Percentiles rank a stretch among this genome's conserved stretches.
Evolutionary conservation across 768 basidiomycete genomes (phyloP).

Genomic region (Leccinum boreale): DNA sequence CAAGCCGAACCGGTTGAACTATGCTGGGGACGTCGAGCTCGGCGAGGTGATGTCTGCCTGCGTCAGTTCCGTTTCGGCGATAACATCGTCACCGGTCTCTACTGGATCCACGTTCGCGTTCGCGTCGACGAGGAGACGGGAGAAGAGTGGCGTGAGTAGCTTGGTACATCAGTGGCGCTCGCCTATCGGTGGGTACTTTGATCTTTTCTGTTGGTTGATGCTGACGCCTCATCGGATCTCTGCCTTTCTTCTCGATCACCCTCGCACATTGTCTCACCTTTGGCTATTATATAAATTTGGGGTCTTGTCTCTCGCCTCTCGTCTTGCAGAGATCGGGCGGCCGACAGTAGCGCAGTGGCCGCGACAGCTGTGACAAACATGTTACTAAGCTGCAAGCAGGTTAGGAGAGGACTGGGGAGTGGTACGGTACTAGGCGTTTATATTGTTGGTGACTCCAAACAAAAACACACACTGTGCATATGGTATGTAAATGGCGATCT

Average conservation of each 20-base stretch:
- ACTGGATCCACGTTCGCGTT: background rate
- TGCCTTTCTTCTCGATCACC: background rate
- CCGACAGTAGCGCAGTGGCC: background rate
- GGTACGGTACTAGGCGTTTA: no score
- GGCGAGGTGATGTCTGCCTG: slow-evolving; percentile 26
- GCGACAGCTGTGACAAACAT: background rate
- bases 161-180: slow-evolving; percentile 65
- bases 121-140: slow-evolving; percentile 3
- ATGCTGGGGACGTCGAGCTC: slow-evolving; percentile 21
- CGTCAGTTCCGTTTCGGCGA: background rate
- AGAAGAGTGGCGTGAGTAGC: slow-evolving; percentile 38
- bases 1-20: slow-evolving; percentile 27
- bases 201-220: background rate
- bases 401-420: no score
- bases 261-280: background rate
- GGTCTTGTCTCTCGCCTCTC: background rate
- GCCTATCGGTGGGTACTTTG: slow-evolving; percentile 53
- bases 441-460: no score
- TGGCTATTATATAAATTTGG: background rate
- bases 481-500: no score
- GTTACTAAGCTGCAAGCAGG: no score
- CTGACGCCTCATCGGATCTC: background rate
- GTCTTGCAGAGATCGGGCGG: slow-evolving; percentile 11
- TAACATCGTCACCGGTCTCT: background rate
- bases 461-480: no score